Conservation (phyloP, 805 yeast genomes). For the Candida saitoana region DNA sequence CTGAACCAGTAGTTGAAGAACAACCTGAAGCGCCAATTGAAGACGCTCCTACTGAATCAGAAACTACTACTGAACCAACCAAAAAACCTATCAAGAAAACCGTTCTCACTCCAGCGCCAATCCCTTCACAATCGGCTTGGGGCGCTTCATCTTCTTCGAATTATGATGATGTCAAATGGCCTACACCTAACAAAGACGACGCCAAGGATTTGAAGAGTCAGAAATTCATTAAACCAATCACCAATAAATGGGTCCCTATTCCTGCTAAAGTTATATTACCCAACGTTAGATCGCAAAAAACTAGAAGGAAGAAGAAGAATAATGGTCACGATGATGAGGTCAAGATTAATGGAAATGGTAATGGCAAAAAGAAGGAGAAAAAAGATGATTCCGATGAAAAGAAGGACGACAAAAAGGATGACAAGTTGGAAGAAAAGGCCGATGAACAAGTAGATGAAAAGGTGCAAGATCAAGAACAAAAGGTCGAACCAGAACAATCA, state of each 20-base stretch:
- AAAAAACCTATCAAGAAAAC: conserved; percentile 18
- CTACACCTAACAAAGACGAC: conserved; percentile 35
- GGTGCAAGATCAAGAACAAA: conserved; percentile 2
- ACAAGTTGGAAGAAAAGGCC: neutral
- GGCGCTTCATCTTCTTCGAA: conserved; percentile 20
- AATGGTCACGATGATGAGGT: conserved; percentile 11
- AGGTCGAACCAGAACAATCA: too few species aligned
- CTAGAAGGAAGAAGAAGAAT: conserved; percentile 25
- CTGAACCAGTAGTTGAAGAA: conserved; percentile 3
- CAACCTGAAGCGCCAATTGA: conserved; percentile 5
- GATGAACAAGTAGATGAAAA: neutral
- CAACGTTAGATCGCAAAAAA: conserved; percentile 27
- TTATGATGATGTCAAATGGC: conserved; percentile 40
- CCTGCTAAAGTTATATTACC: conserved; percentile 40
- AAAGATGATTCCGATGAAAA: conserved; percentile 5
- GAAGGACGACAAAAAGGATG: conserved; percentile 1
- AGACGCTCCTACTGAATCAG: conserved; percentile 5
- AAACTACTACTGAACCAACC: neutral
- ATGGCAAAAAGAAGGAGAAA: conserved; percentile 5
- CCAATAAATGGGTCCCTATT: conserved; percentile 45
- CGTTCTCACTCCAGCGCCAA: conserved; percentile 43
- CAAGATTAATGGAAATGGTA: neutral
- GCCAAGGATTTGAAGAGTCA: conserved; percentile 16
- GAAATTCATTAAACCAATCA: conserved; percentile 38
- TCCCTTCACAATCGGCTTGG: conserved; percentile 43